Base-by-base conservation (phyloP, 2,329 filamentous ascomycete genomes). In the Sporothrix pseudoabietina region DNA sequence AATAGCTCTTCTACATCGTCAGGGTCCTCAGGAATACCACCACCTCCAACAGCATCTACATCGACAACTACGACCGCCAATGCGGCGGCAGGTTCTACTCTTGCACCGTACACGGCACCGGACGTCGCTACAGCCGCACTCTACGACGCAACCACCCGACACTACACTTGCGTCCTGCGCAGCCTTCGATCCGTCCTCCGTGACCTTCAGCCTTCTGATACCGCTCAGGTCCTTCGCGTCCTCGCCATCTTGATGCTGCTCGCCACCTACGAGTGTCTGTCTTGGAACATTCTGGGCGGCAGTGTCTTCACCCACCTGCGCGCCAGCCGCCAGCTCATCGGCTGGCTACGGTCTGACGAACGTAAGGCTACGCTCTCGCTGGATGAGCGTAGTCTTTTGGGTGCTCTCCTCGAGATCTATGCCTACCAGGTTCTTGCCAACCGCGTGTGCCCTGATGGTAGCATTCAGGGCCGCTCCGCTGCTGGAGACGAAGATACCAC, bases 301-400 rank as follows among this genome's bases (percentile, higher is more conserved):
- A 70, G 74, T 61, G 69, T 77, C 10, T 76, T 76, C 65, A 72
- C 74, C 4, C 77, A 77, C 14, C 71, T 77, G 30, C 71, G 76
- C 32, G 76, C 77, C n/a, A 68, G 72, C 65, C 75, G 76, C 4
- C 76, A 76, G 74, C 76, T 77, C 35, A 74, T 77, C 35, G 71
- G 73, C n/a, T 77, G 72, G 74, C 75, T 76, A 63, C 35, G 78
- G 76, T 19, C 78, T 76, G 65, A 77, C 78, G 57, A 76, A 19
- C 22, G 59, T 5, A 49, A 39, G 30, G 32, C 63, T 3, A 19
- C 19, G 9, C 30, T 71, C 8, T 72, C 72, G 12, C 54, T 73
- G 16, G 73, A 76, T 55, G 74, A 76, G 54, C 73, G 68, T 49
- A 61, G 71, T 72, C 52, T 76, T 32, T 55, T 76, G 19, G 75